Evolutionary conservation across 2,329 filamentous ascomycete genomes (phyloP), one percentile per base, ranked within the genome.

Genomic region (Zarea fungicola): DNA sequence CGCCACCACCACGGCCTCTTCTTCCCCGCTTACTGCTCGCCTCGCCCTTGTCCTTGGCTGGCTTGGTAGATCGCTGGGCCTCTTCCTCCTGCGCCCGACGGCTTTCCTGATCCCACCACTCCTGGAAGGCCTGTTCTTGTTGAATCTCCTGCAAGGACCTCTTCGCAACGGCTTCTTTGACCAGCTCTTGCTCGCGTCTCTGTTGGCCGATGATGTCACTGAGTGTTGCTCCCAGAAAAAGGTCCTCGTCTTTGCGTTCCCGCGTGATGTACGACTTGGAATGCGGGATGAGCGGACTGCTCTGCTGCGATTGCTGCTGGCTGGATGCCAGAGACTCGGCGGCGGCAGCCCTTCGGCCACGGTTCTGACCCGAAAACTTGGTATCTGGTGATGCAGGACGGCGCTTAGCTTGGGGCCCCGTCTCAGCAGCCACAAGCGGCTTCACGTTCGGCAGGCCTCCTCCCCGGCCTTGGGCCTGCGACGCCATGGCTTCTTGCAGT

Each of bases 91-190:
- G 84, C 31, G 85, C 80, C 23, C 87, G 76, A 52, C 77, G 77
- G 58, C 84, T 89, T 65, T 96, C 91, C 54, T 87, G 83, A 56
- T 95, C 89, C 90, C 90, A 96, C 90, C 91, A 96, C 63, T 95
- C 84, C 63, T 96, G 89, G 63, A 99, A 99, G 44, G 89, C 89
- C 62, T 99, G 93, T 67, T 99, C 93, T 56, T 93, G 83, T 64
- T 99, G 93, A 51, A 99, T 99, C 54, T 97, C 93, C 61, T 95
- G 84, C 25, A 99, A 71, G 54, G 88, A 93, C 49, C 92, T 80
- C 68, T 95, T 96, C 2, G 90, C 88, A 10, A 84, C 84, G 1
- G 90, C 89, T 62, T 96, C 91, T 46, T 82, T 85, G 52, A 95
- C 83, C 16, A 81, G 79, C 50, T 89, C 82, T 61, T 95, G 93